Conservation (phyloP, 345 rosid genomes). For the Alliaria petiolata region DNA sequence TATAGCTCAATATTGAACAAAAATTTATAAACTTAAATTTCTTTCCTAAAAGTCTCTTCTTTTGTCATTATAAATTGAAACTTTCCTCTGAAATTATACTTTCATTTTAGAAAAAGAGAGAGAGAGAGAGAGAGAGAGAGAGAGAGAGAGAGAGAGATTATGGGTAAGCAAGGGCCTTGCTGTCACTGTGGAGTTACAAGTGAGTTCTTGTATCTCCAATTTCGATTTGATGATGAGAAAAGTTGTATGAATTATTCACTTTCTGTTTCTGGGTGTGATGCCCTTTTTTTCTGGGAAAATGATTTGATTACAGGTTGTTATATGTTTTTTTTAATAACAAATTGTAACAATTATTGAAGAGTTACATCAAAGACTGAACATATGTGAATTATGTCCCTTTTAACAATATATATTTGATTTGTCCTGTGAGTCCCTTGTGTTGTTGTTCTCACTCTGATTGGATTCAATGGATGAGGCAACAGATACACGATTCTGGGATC, state of each 20-base stretch:
- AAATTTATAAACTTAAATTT: slow-evolving; percentile 19
- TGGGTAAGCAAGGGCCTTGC: slow-evolving; percentile 99
- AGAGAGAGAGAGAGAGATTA: slow-evolving; percentile 35
- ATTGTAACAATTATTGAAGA: slow-evolving; percentile 7
- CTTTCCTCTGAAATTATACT: slow-evolving; percentile 14
- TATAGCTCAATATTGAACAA: slow-evolving; percentile 33
- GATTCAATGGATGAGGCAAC: background rate
- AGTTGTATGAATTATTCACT: background rate
- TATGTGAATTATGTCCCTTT: background rate
- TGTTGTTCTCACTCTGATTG: background rate
- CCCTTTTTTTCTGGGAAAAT: slow-evolving; percentile 12
- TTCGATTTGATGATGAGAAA: slow-evolving; percentile 14
- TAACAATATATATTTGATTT: background rate
- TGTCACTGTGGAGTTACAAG: slow-evolving; percentile 97
- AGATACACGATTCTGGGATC: background rate
- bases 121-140: no score
- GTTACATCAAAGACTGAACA: slow-evolving; percentile 25
- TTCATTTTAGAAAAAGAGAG: background rate
- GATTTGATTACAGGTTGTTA: slow-evolving; percentile 1
- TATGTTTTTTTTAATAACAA: background rate
- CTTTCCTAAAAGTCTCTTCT: slow-evolving; percentile 15
- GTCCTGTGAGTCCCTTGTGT: slow-evolving; percentile 6
- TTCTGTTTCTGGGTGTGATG: slow-evolving; percentile 11
- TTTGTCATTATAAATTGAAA: slow-evolving; percentile 21
- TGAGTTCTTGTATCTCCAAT: slow-evolving; percentile 73